Conservation (phyloP, 805 yeast species). For the Suhomyces xylopsoci region DNA sequence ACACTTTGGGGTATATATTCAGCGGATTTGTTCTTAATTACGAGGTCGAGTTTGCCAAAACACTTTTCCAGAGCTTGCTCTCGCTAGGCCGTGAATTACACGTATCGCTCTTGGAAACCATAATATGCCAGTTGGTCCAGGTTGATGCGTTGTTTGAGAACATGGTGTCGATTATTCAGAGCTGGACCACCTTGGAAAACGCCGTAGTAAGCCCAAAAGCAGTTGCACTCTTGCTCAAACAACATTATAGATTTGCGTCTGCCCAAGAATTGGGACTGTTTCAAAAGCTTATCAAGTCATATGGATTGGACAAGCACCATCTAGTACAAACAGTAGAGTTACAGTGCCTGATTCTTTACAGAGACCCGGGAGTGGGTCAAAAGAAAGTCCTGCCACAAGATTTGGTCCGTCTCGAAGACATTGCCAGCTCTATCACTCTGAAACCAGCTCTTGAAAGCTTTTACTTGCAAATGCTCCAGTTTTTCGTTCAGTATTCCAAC, state of each 20-base stretch:
- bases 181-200: slow-evolving; percentile 22
- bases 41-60: slow-evolving; percentile 31
- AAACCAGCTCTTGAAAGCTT: slow-evolving; percentile 21
- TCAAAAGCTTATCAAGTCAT: slow-evolving; percentile 17
- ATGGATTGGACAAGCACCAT: slow-evolving; percentile 19
- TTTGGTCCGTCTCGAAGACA: slow-evolving; percentile 16
- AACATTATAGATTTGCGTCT: slow-evolving; percentile 29
- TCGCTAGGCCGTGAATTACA: slow-evolving; percentile 21
- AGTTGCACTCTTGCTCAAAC: slow-evolving; percentile 24
- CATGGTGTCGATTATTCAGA: slow-evolving; percentile 16
- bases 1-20: slow-evolving; percentile 27
- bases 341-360: slow-evolving; percentile 22
- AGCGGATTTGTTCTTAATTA: slow-evolving; percentile 29
- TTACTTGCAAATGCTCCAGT: slow-evolving; percentile 26
- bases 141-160: slow-evolving; percentile 33
- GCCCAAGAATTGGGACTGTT: slow-evolving; percentile 22
- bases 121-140: slow-evolving; percentile 21
- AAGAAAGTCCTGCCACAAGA: slow-evolving; percentile 26
- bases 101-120: slow-evolving; percentile 24
- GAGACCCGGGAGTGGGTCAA: slow-evolving; percentile 23
- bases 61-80: slow-evolving; percentile 22
- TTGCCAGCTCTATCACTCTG: slow-evolving; percentile 12
- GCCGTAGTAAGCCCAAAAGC: slow-evolving; percentile 18
- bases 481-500: slow-evolving; percentile 27
- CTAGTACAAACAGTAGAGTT: slow-evolving; percentile 21